Base-by-base conservation (phyloP, 768 basidiomycete genomes). In the Russula dissimulans region DNA sequence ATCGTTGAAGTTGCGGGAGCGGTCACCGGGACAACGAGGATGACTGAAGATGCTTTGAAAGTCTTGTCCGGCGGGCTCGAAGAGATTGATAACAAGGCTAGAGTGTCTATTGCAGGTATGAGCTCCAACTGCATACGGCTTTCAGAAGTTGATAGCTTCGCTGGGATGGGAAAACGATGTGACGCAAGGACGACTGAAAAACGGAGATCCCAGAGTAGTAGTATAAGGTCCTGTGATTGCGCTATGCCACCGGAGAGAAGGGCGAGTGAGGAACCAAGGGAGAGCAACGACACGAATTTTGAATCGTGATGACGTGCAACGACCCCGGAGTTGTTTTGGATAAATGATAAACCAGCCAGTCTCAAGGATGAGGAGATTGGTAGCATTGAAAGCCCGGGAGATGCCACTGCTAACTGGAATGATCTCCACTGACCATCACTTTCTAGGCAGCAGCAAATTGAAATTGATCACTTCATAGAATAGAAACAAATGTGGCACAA, bases 131-230 rank as follows among this genome's bases (percentile, higher is more conserved):
- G 47, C 44, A 80, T 69, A 17, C 70, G 53, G 29, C 67, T 66
- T 32, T 72, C 66, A 2, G 70, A 68, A 51, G 69, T 58, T 0
- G 73, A 65, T 15, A 81, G 59, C 22, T 75, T 67, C 1, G 79
- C 71, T 0, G 86, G 83, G 14, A 82, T 68, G 1, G 83, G 69
- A 44, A 86, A 71, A 8, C 71, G 68, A 42, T 83, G 77, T 5
- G 78, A 75, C 2, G 83, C 74, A n/a, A 88, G 74, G 26, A 87
- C 71, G 38, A 86, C 80, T 17, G 81, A 81, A 63, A 84, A 88
- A 60, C 82, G 82, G 22, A 87, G 72, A 63, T 88, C 86, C 85
- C 86, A 87, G 32, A 87, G 69, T 17, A 84, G 79, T 32, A 87
- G 69, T 15, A 74, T 72, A 54, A 87, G 74, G 59, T 81, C 80